A percentile compares a stretch with the other conserved stretches of the same genome.
These are phyloP conservation scores for Beta corolliflora DNA, from an alignment of 179 eudicot species.

Conservation along the genomic window DNA sequence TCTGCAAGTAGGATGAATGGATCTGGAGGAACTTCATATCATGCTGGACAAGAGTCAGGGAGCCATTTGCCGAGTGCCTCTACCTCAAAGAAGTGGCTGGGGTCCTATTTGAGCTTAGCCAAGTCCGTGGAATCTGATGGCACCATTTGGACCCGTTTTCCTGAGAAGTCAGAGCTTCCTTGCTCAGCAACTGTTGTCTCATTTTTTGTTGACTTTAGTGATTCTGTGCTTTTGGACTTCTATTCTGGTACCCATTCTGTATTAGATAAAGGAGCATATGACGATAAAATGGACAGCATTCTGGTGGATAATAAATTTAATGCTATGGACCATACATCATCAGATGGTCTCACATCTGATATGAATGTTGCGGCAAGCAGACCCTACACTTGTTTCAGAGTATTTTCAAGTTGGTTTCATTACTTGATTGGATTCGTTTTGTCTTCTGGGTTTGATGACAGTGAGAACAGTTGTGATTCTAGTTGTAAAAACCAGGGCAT, in stretches of 20 bases:
- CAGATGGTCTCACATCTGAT: constrained; percentile 24
- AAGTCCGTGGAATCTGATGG: constrained; percentile 51
- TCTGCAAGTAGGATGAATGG: constrained; percentile 25
- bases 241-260: constrained; percentile 33
- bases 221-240: constrained; percentile 43
- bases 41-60: constrained; percentile 33
- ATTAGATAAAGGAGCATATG: constrained; percentile 25
- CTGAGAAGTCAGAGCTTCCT: constrained; percentile 54
- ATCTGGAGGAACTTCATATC: constrained; percentile 31
- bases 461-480: constrained; percentile 26
- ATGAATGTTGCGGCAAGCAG: constrained; percentile 28
- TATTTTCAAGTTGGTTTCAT: constrained; percentile 68
- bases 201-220: constrained; percentile 55
- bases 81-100: constrained; percentile 67
- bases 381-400: constrained; percentile 56
- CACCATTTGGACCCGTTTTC: constrained; percentile 56
- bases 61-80: constrained; percentile 29
- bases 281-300: constrained; percentile 30
- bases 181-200: constrained; percentile 57
- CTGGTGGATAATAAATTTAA: constrained; percentile 22
- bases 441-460: constrained; percentile 29
- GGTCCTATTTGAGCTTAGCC: constrained; percentile 59
- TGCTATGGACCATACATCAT: constrained; percentile 26
- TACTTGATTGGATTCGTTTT: constrained; percentile 73
- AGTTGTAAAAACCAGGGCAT: constrained; percentile 31